phyloP scores from a whole-genome alignment of 192 early-diverging fungal species.

The Coemansia sp. region DNA sequence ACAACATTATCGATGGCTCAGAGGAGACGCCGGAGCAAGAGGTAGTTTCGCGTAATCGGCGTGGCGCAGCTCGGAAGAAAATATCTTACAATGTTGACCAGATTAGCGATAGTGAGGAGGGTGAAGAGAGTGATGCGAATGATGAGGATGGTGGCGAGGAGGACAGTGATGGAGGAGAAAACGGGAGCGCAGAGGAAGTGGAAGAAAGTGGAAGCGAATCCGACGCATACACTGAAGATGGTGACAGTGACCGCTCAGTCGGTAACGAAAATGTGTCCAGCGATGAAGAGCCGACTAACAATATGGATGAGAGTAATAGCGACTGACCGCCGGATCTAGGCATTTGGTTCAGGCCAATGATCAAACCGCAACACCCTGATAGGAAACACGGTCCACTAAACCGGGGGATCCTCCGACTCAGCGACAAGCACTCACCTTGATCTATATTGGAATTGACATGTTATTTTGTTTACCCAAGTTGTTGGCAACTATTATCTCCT shows the following conservation, averaged over 20 bases:
- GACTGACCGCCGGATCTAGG: background rate
- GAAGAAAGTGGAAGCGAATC: conserved; percentile 22
- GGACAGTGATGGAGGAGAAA: conserved; percentile 9
- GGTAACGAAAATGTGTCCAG: background rate
- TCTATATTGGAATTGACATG: too few species aligned
- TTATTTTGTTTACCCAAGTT: too few species aligned
- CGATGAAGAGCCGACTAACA: background rate
- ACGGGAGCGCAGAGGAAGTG: conserved; percentile 16
- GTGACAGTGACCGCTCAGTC: background rate
- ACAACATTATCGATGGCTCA: conserved; percentile 23
- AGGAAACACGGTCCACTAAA: too few species aligned
- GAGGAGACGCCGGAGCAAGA: conserved; percentile 1
- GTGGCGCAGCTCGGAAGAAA: conserved; percentile 20
- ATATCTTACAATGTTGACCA: conserved; percentile 30
- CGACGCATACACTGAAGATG: conserved; percentile 17
- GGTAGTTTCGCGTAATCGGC: conserved; percentile 18
- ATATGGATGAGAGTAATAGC: background rate
- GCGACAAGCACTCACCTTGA: too few species aligned
- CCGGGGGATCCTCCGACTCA: too few species aligned
- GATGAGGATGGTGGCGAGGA: conserved; percentile 11
- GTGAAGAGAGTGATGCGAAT: conserved; percentile 6
- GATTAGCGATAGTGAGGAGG: conserved; percentile 27
- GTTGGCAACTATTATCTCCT: too few species aligned
- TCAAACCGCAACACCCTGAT: too few species aligned
- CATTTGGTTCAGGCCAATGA: too few species aligned